Base-by-base conservation (phyloP, 1,284 basidiomycete species). In the Leccinum subfulvum region DNA sequence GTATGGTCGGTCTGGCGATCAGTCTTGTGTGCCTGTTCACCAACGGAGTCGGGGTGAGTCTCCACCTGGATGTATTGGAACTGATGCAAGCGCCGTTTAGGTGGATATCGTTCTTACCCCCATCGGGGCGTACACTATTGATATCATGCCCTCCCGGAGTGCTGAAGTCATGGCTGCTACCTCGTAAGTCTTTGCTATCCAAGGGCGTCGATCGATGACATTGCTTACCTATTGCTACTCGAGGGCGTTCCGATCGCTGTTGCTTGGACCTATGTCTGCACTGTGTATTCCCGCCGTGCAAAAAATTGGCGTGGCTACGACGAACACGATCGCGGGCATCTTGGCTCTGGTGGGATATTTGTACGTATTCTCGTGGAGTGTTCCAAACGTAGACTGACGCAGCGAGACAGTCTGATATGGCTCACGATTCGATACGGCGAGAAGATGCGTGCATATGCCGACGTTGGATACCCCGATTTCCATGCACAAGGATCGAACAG, bases 41-140 rank as follows among this genome's bases (percentile, higher is more conserved):
- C 59, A 84, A 84, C 62, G 83, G 84, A 21, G 56, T 82, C 11
- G 84, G 82, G 47, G 83, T 84, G 60, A 58, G 82, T 64, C 5
- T 0, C 16, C 39, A 30, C 2, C 0, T 7, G 5, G 11, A 2
- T 37, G 9, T 28, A 14, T 52, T 30, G 4, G 52, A 28, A 11
- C 23, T 54, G 41, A 65, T 56, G 6, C 39, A 14, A 60, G 4
- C 4, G 10, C 62, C 3, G 23, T 9, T 8, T 39, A 79, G 82
- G 80, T 79, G 62, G 81, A 76, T 47, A 73, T 84, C 52, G 76
- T 82, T 5, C 71, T 89, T 5, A 79, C 80, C 0, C 83, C 86
- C 0, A 69, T 79, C 0, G 80, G 83, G 49, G 81, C 87, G 8
- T 89, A 88, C 69, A 73, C 76, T 23, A 82, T 89, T n/a, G 88